These are phyloP conservation scores for Candida labiduridarum DNA, from an alignment of 1,139 yeast species.

Conservation along the genomic window DNA sequence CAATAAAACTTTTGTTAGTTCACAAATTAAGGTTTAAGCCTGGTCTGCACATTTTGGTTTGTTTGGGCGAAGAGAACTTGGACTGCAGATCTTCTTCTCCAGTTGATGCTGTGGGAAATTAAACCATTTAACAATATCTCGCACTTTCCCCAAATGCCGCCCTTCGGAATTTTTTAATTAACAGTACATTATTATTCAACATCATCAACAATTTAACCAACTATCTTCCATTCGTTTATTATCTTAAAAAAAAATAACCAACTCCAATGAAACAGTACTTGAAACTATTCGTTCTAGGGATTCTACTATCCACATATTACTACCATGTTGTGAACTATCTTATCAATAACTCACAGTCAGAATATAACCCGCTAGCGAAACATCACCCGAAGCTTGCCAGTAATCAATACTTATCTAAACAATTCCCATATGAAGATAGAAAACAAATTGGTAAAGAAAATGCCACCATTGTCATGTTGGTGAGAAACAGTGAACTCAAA, in stretches of 20 bases:
- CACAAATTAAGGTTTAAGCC: too few relatives aligned
- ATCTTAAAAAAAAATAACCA: not conserved
- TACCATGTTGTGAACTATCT: slow-evolving; percentile 13
- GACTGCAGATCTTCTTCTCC: not conserved
- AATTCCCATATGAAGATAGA: slow-evolving; percentile 31
- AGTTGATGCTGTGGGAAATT: not conserved
- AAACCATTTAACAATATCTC: not conserved
- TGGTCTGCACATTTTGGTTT: not conserved
- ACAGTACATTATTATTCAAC: too few relatives aligned
- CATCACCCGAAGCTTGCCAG: slow-evolving; percentile 39
- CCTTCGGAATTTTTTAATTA: not conserved
- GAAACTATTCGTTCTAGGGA: slow-evolving; percentile 3
- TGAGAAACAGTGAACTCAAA: slow-evolving; percentile 41
- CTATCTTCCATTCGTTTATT: too few relatives aligned
- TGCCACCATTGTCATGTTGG: slow-evolving; percentile 54
- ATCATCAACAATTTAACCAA: too few relatives aligned
- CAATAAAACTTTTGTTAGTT: too few relatives aligned
- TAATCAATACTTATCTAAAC: slow-evolving; percentile 42
- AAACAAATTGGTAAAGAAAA: slow-evolving; percentile 48
- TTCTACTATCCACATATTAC: slow-evolving; percentile 19
- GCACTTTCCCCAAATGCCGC: not conserved
- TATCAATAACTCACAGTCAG: not conserved
- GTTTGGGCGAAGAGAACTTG: not conserved
- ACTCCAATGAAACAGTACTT: not conserved
- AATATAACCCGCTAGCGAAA: slow-evolving; percentile 13